Evolutionary conservation across 2,329 filamentous ascomycete species (phyloP), one percentile per base, ranked within the genome.

Genomic region (Metarhizium brunneum): DNA sequence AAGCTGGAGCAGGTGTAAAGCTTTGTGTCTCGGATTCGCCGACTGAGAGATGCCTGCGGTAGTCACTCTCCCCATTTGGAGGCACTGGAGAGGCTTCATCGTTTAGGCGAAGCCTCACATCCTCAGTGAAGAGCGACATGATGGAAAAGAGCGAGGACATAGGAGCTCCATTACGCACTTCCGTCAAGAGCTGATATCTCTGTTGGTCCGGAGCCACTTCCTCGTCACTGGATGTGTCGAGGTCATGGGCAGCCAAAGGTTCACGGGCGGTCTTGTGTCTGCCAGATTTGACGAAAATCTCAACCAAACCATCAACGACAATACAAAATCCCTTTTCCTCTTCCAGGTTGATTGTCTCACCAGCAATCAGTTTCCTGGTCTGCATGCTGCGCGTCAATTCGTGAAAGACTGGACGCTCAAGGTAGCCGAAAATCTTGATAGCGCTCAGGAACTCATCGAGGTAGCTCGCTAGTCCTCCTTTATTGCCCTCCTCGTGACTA

Each of bases 91-190:
- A 61, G 0, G 73, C 67, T n/a, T 86, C 81, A 4, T 88, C 85
- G n/a, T 86, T 84, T 1, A 86, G 82, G 25, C 85, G 83, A 38
- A 99, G 75, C 61, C 88, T 88, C 54, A 99, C 85, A 65, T 96
- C 92, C 69, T 99, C 94, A 3, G 94, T 99, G 66, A 99, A 99
- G 0, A 99, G 77, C 2, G 92, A 95, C 72, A 99, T 84, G 62
- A 99, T 96, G 1, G 94, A 97, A 70, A 99, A 99, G 2, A 99
- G 73, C 0, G 94, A 99, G 5, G 94, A 99, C 92, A 99, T 96
- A 1, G 95, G 92, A 1, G 94, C 92, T 14, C 94, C 94, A 64
- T 99, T 99, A 65, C 94, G 95, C 54, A 99, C 92, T 71, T 99
- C 95, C 0, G 94, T 99, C 54, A 99, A 77, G 43, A 99, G 80